Evolutionary conservation across 257 asterid species (phyloP).

Genomic region (Cruciata laevipes): DNA sequence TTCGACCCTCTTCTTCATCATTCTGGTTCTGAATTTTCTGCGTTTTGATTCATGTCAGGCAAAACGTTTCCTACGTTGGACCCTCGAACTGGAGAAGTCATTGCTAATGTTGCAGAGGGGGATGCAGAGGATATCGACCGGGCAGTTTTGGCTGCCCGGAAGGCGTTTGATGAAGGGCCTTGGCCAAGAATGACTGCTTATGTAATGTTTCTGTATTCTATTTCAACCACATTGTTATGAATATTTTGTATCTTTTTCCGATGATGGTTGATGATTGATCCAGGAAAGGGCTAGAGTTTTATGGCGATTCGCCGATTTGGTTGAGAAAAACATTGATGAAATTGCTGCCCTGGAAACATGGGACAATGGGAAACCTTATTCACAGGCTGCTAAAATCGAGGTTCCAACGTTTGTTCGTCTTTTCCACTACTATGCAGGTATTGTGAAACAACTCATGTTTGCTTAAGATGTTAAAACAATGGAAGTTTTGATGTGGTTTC

Average conservation of each 20-base stretch:
- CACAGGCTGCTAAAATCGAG: slow-evolving; percentile 53
- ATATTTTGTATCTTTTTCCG: not conserved
- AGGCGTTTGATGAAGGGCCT: slow-evolving; percentile 84
- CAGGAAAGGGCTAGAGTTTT: slow-evolving; percentile 62
- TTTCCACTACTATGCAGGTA: slow-evolving; percentile 72
- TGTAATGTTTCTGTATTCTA: slow-evolving; percentile 22
- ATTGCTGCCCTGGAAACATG: slow-evolving; percentile 73
- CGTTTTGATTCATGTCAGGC: slow-evolving; percentile 34
- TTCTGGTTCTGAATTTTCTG: not conserved
- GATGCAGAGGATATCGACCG: slow-evolving; percentile 62
- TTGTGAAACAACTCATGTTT: not conserved
- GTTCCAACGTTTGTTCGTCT: slow-evolving; percentile 46
- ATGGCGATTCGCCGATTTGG: slow-evolving; percentile 57
- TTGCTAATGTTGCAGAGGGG: slow-evolving; percentile 68
- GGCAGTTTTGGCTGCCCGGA: slow-evolving; percentile 74
- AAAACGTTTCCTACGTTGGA: slow-evolving; percentile 74
- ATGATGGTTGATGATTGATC: slow-evolving; percentile 10
- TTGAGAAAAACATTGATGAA: slow-evolving; percentile 51
- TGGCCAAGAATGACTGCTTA: slow-evolving; percentile 87
- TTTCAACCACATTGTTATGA: not conserved
- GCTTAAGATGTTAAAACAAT: not conserved
- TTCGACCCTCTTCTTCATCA: not conserved
- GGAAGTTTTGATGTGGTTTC: not conserved
- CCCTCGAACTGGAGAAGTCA: slow-evolving; percentile 68
- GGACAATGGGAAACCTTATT: slow-evolving; percentile 72